Evolutionary conservation across 192 early-diverging fungal species (phyloP), one percentile per base, ranked within the genome.

Genomic region (Linnemannia elongata): DNA sequence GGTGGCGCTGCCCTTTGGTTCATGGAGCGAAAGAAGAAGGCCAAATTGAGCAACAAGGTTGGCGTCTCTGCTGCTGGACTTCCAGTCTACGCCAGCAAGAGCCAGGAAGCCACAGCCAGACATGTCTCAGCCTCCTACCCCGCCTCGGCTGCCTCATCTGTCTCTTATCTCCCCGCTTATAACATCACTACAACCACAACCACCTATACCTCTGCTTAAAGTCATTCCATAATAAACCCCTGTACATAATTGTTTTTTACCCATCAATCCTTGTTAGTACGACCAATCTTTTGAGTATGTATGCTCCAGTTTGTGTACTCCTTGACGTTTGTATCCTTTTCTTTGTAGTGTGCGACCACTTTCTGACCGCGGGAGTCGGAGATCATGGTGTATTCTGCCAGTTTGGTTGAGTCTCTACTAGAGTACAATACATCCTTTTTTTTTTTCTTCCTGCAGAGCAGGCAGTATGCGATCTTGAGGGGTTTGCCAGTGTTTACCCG

Each of bases 111-210:
- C 42, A 75, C 18, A n/a, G 41, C 39, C 47, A 69, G 45, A 68
- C 44, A 33, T 49, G 49, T 52, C 49, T 52, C 49, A 4, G 17
- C 49, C 24, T 44, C 42, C 39, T 52, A n/a, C 27, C 24, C 44
- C 13, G 77, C 36, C 24, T 85, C 84, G 9, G 18, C 75, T 45
- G 49, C 84, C 0, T 80, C 84, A 5, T 74, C 75, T 45, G 45
- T 81, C 75, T 66, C 75, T 36, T 86, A 72, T 10, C 75, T 81
- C 27, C 84, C 84, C 44, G 79, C 84, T 0, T 86, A 86, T 36
- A 70, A 39, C 52, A 60, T 24, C 45, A 66, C 57, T 10, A 45
- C 15, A 35, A 71, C 75, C 38, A 54, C 69, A 24, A 41, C 81
- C 6, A 77, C n/a, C 6, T 45, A 76, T 77, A 76, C 30, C 70